Evolutionary conservation across 352 stramenopile species (phyloP), one percentile per base, ranked within the genome.

Genomic region (Aphanomyces cochlioides): DNA sequence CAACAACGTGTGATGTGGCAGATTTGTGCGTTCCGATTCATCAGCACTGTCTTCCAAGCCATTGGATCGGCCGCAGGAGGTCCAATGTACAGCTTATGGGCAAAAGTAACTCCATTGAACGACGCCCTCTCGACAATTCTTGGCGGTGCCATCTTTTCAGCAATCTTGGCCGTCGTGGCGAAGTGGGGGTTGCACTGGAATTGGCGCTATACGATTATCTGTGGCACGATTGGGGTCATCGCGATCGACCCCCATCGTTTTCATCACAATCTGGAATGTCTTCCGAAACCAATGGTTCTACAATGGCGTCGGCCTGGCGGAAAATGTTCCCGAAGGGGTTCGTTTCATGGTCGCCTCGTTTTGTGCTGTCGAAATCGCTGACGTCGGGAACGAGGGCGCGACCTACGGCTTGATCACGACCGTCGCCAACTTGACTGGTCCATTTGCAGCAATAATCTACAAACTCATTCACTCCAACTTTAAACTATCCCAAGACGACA

Each of bases 21-120:
- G 50, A 75, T 84, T 69, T 75, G 81, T 17, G 70, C 73, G 8
- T 84, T 82, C 72, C 73, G 75, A 13, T 87, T 87, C 75, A 84
- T 87, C 47, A 78, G 77, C 66, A 79, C 74, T 37, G 47, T 84
- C 5, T 82, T 84, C 54, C 72, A 74, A 10, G 59, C 77, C 56
- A 75, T 87, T 47, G 77, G 72, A 34, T 75, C 78, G 43, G 84
- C 80, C 10, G 80, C 77, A 13, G 43, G 75, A 7, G 78, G 75
- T 6, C 79, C 78, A 21, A 75, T 87, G 21, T 66, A 71, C 56
- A 84, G 72, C 56, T 47, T 79, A 21, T 84, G 78, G 78, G 78
- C 73, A 10, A 77, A 72, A 5, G 77, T 85, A 58, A 67, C 72
- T 34, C 74, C 80, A n/a, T 60, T 81, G 34, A 76, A 74, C 0